Base-by-base conservation (phyloP, 1,139 yeast genomes). In the Debaryomyces subglobosus region DNA sequence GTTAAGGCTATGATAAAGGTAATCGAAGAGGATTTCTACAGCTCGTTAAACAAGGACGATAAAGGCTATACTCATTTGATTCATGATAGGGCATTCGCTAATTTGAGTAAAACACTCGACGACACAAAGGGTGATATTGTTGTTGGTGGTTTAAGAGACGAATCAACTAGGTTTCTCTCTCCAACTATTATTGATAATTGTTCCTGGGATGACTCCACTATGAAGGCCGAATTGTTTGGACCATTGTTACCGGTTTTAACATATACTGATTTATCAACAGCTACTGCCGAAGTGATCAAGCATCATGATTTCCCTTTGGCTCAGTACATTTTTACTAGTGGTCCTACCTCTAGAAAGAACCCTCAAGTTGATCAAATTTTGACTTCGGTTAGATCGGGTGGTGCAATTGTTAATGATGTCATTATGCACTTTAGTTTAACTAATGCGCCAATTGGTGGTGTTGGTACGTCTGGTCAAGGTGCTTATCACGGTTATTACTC, bases 371-470 rank as follows among this genome's bases (percentile, higher is more conserved):
- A 84, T 38, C 62, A 63, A 43, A 79, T 91, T 47, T 68, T 79
- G 51, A 65, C 71, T 5, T 62, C 73, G 15, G 72, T 90, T 21
- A 79, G 96, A 59, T 85, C 96, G 0, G 98, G 98, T 23, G 90
- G 82, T 9, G 73, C 84, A 13, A 65, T 83, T 42, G 72, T 89
- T 53, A 90, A 91, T 62, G 97, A 92, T 54, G 78, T 85, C 1
- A 50, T 90, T 48, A 56, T 89, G 60, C 96, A 91, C 53, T 91
- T 82, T 39, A 92, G 82, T 0, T 75, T 89, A 49, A 57, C 76
- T n/a, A 77, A 78, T 50, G 81, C 90, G 5, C 98, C 98, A 27
- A 92, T 94, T 68, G 98, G 98, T 37, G 99, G 99, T 34, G 70
- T 91, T 50, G 97, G 98, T 16, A 65, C 69, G 27, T 89, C 96